Evolutionary conservation across 1,139 yeast genomes (phyloP).

Genomic region (Yamadazyma diospyri): DNA sequence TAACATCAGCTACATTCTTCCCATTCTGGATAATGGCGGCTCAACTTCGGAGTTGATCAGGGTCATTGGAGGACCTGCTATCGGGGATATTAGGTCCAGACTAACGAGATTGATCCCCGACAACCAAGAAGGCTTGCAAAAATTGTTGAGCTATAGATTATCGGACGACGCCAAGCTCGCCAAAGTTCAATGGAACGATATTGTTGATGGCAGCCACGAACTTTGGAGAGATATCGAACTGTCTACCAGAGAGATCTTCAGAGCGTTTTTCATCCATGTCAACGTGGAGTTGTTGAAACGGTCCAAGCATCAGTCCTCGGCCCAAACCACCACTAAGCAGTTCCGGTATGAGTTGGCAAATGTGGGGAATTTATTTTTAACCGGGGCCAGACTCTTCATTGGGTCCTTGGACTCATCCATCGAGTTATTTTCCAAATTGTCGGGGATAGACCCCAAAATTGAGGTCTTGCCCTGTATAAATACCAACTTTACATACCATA

Average conservation of each 20-base stretch:
- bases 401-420: constrained; percentile 85
- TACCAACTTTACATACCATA: constrained; percentile 82
- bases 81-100: constrained; percentile 86
- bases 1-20: constrained; percentile 62
- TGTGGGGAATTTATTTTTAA: constrained; percentile 77
- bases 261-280: constrained; percentile 76
- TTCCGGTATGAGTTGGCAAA: constrained; percentile 77
- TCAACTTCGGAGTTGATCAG: constrained; percentile 89
- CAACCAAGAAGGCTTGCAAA: constrained; percentile 39
- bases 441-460: constrained; percentile 54
- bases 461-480: constrained; percentile 78
- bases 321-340: constrained; percentile 42
- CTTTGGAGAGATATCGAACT: constrained; percentile 63
- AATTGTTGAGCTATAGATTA: constrained; percentile 59
- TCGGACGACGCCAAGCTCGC: constrained; percentile 53
- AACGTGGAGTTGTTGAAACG: constrained; percentile 75
- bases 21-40: constrained; percentile 92
- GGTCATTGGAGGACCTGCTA: constrained; percentile 91
- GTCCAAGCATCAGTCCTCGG: constrained; percentile 41
- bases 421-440: constrained; percentile 66
- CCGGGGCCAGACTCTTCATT: constrained; percentile 77
- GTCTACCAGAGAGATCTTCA: constrained; percentile 66
- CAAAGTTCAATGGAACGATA: constrained; percentile 66
- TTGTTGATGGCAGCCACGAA: constrained; percentile 76
- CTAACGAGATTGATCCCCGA: constrained; percentile 66